phyloP scores from a whole-genome alignment of 108 stramenopile genomes.

The Seminavis robusta region DNA sequence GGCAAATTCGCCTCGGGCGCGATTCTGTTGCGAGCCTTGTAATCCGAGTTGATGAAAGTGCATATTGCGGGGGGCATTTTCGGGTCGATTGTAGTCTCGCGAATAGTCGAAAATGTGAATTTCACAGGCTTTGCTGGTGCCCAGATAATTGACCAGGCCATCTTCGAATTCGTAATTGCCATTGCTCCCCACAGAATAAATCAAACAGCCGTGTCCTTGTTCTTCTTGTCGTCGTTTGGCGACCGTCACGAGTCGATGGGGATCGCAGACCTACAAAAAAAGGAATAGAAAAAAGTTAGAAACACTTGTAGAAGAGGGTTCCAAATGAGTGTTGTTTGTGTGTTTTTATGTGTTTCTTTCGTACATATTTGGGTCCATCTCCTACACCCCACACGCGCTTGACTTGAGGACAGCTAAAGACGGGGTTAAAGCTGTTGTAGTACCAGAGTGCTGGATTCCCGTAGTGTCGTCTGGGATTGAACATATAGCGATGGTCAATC shows the following conservation, averaged over 20 bases:
- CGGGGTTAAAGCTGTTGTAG: slow-evolving; percentile 35
- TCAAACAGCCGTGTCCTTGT: too few relatives aligned
- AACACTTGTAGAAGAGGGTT: too few relatives aligned
- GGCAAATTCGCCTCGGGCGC: neutral
- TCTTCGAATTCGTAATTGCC: slow-evolving; percentile 42
- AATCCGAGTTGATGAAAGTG: slow-evolving; percentile 64
- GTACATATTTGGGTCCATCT: slow-evolving; percentile 32
- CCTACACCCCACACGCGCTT: slow-evolving; percentile 15
- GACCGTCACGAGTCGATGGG: too few relatives aligned
- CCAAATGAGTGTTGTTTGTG: too few relatives aligned
- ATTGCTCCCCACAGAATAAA: slow-evolving; percentile 54
- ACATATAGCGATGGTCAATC: too few relatives aligned
- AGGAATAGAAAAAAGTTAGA: too few relatives aligned
- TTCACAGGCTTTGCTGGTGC: slow-evolving; percentile 42
- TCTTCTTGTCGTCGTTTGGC: too few relatives aligned
- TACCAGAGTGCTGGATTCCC: slow-evolving; percentile 10
- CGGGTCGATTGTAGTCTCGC: slow-evolving; percentile 15
- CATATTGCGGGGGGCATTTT: slow-evolving; percentile 23
- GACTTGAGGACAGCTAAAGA: slow-evolving; percentile 34
- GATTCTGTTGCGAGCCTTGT: slow-evolving; percentile 1
- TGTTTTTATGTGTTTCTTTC: too few relatives aligned
- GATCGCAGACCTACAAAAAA: too few relatives aligned
- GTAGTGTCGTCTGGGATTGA: neutral
- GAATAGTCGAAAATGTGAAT: slow-evolving; percentile 66
- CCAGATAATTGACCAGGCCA: slow-evolving; percentile 30